These are phyloP conservation scores for Amphichorda felina DNA, from an alignment of 2,329 filamentous ascomycete species.

Conservation along the genomic window DNA sequence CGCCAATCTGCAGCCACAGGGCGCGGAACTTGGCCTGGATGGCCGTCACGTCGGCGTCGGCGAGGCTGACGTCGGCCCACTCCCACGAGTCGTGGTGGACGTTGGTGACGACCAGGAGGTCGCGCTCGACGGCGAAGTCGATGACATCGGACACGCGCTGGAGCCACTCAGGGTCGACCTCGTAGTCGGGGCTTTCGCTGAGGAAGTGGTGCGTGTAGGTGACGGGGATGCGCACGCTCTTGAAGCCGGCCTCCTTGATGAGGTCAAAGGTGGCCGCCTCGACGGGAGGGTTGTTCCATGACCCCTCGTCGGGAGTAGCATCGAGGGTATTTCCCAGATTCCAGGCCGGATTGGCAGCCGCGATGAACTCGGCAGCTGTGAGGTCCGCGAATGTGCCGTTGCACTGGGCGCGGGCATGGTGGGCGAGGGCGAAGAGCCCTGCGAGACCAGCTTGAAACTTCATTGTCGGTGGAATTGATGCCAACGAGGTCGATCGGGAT, in stretches of 20 bases:
- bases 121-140: conserved; percentile 38
- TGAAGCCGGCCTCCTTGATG: conserved; percentile 41
- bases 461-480: too few relatives aligned
- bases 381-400: conserved; percentile 14
- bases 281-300: conserved; percentile 45
- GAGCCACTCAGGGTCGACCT: conserved; percentile 40
- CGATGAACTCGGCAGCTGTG: conserved; percentile 31
- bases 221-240: conserved; percentile 43
- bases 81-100: conserved; percentile 48
- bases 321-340: conserved; percentile 51
- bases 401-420: too few relatives aligned
- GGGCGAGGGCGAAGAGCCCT: too few relatives aligned
- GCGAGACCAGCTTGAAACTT: too few relatives aligned
- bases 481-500: too few relatives aligned
- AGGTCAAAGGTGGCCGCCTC: conserved; percentile 35
- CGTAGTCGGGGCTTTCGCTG: conserved; percentile 36
- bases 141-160: conserved; percentile 45
- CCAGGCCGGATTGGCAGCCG: conserved; percentile 42
- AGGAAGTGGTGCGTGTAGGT: conserved; percentile 47
- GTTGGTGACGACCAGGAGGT: conserved; percentile 42
- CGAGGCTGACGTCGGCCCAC: conserved; percentile 40
- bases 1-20: conserved; percentile 46
- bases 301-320: conserved; percentile 40
- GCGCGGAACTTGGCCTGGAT: conserved; percentile 45
- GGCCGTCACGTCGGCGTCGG: conserved; percentile 31